Evolutionary conservation across 2,329 filamentous ascomycete genomes (phyloP), one percentile per base, ranked within the genome.

Genomic region (Microcyclosporella mali): DNA sequence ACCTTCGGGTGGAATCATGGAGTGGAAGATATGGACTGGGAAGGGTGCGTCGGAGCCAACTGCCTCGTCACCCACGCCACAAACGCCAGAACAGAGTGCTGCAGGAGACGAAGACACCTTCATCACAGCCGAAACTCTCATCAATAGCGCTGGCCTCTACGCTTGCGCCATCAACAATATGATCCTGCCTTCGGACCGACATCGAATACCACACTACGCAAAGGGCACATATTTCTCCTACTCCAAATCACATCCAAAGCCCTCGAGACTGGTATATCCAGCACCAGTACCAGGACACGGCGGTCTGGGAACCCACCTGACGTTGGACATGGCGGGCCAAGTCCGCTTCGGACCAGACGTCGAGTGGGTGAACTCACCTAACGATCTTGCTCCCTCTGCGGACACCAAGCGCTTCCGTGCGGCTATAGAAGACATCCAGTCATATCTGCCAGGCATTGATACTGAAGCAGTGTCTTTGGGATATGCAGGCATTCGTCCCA

Each of bases 221-320:
- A 98, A 98, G 70, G 92, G 92, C 1, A 90, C 87, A 47, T 98
- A 98, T 70, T 97, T 94, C 69, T 85, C 83, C 21, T 97, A 95
- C 69, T 67, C 75, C 0, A 70, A 79, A 1, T 78, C 81, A 0
- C 59, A 60, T 1, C 89, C 88, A 0, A 73, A 68, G 31, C 79
- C 89, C 9, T 71, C 67, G 2, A 86, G 84, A 0, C 78, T 98
- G 16, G 73, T 98, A 38, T 98, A 97, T 60, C 92, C 92, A 0
- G 88, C 85, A 0, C 88, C 90, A 0, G 73, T 85, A 7, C 84
- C 88, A 0, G 89, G 89, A 2, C 78, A 82, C 16, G 89, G 80
- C 39, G 90, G 92, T 0, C 70, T 98, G 0, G 92, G 92, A 36
- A 97, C 92, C 0, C 92, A 98, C 65, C 72, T 98, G 14, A 98